phyloP scores from a whole-genome alignment of 306 rosid species.

The Oemleria cerasiformis region DNA sequence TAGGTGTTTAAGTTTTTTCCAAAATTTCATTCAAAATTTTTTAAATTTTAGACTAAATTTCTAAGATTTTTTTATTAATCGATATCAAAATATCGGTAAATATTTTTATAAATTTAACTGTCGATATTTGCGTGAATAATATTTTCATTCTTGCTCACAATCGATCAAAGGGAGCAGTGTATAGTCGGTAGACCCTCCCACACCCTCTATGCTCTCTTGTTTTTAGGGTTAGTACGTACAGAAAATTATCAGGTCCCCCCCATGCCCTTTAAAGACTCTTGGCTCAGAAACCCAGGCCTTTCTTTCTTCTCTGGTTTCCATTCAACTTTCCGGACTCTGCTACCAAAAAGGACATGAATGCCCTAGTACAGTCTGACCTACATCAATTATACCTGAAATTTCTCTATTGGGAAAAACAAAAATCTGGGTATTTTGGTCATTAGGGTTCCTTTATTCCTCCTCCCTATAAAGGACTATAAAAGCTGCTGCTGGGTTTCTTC shows the following conservation, averaged over 20 bases:
- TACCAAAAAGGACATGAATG: conserved; percentile 15
- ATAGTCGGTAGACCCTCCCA: no score
- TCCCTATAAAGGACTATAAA: not conserved
- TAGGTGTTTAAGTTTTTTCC: no score
- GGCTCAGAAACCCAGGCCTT: not conserved
- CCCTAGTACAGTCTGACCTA: conserved; percentile 5
- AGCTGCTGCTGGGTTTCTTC: not conserved
- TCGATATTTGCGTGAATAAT: no score
- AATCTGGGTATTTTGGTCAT: conserved; percentile 29
- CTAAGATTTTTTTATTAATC: no score
- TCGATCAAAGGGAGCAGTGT: no score
- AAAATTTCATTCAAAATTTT: no score
- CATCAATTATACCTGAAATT: conserved; percentile 23
- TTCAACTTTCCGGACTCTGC: conserved; percentile 8
- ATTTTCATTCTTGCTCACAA: no score
- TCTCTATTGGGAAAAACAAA: conserved; percentile 22
- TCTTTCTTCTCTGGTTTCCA: not conserved
- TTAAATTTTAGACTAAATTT: no score
- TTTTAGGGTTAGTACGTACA: not conserved
- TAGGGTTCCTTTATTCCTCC: conserved; percentile 1
- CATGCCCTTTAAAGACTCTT: not conserved
- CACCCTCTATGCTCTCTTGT: not conserved
- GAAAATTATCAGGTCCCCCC: not conserved
- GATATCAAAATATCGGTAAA: no score
- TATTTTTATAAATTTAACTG: no score